Evolutionary conservation across 345 rosid genomes (phyloP), one percentile per base, ranked within the genome.

Genomic region (Pugionium dolabratum): DNA sequence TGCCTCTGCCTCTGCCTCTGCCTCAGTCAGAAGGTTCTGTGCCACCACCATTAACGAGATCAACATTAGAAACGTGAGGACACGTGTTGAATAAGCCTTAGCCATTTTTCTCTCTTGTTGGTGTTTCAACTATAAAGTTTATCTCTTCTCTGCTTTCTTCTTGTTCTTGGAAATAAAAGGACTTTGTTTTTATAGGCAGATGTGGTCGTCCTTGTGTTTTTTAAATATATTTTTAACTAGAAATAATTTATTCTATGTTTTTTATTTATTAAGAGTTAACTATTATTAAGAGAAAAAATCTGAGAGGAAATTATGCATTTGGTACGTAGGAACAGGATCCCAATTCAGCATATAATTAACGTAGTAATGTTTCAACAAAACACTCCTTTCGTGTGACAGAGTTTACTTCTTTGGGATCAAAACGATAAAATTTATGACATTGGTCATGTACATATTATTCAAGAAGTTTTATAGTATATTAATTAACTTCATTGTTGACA

Each of bases 1-100:
- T 66, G 77, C 72, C 50, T 72, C 77, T 28, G 29, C 77, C 2
- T 27, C n/a, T 66, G 77, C 72, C 50, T 72, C 77, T 28, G 29
- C 77, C 2, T 27, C n/a, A 1, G 72, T 37, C 45, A 59, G 4
- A 66, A 73, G 57, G 46, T 54, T 60, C 52, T 53, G 59, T 45
- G 53, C 56, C 63, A 60, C 76, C 42, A 55, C 67, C 48, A 72
- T 9, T 42, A 72, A 9, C 62, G 77, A 52, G 52, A 73, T 45
- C 72, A 73, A 8, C 2, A 66, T 65, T 37, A 65, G 54, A 65
- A 72, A 65, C 7, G 49, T 36, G 29, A 72, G 62, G 31, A 72
- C 55, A 65, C 71, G 62, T 51, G 28, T 66, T 0, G 71, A 35
- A 18, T 42, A 34, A 29, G 2, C 25, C 56, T 59, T 51, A 1